Percentiles rank a stretch among this genome's conserved stretches.
phyloP scores from a whole-genome alignment of 176 grass and related monocot genomes.

The Aegilops sharonensis region DNA sequence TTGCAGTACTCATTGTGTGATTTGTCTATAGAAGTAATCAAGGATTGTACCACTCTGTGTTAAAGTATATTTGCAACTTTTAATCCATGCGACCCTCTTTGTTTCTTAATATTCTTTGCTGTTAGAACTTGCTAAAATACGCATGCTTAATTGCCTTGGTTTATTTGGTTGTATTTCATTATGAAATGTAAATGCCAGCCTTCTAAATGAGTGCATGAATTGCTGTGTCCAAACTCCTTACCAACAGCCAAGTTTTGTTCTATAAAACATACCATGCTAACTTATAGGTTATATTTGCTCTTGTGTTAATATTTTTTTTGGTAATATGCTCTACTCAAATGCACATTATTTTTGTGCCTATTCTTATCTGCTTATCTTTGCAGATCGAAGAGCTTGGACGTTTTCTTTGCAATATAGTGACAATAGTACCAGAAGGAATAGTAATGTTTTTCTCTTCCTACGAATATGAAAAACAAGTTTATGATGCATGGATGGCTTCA shows the following conservation, averaged over 20 bases:
- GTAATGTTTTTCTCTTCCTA: slow-evolving; percentile 87
- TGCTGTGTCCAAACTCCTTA: not conserved
- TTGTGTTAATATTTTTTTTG: slow-evolving; percentile 14
- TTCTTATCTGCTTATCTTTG: slow-evolving; percentile 25
- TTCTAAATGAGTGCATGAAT: not conserved
- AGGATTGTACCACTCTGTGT: not conserved
- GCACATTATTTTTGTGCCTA: slow-evolving; percentile 21
- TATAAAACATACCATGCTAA: not conserved
- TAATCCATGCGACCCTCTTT: not conserved
- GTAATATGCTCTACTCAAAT: slow-evolving; percentile 2
- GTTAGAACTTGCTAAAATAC: not conserved
- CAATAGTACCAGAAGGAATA: slow-evolving; percentile 80
- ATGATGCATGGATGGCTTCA: slow-evolving; percentile 75
- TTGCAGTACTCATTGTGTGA: not conserved
- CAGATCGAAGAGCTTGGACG: slow-evolving; percentile 94
- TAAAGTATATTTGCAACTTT: slow-evolving; percentile 6
- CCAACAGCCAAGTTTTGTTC: not conserved
- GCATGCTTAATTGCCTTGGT: not conserved
- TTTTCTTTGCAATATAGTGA: slow-evolving; percentile 76
- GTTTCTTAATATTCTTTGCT: not conserved
- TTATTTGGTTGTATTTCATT: not conserved
- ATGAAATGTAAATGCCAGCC: not conserved
- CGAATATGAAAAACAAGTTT: slow-evolving; percentile 74
- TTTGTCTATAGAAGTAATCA: not conserved
- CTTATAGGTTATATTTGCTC: not conserved